Evolutionary conservation across 306 rosid species (phyloP).

Genomic region (Prunus persica): DNA sequence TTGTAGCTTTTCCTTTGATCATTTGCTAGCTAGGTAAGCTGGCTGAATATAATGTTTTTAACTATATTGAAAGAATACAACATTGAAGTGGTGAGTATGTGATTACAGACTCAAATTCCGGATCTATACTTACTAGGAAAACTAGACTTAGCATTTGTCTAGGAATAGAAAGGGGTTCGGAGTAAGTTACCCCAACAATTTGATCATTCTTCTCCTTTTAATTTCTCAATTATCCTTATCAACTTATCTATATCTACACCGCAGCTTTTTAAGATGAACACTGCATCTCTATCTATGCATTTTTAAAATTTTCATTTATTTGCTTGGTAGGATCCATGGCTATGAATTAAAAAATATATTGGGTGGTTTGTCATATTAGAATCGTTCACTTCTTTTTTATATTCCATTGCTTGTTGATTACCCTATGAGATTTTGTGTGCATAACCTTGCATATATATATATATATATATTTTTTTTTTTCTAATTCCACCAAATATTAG

Average conservation of each 20-base stretch:
- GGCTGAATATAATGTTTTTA: no score
- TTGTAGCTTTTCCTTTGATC: no score
- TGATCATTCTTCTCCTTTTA: neutral
- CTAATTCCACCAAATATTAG: neutral
- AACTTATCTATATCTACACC: constrained; percentile 2
- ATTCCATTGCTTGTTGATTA: neutral
- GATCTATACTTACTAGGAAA: no score
- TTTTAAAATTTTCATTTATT: constrained; percentile 2
- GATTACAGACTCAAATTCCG: no score
- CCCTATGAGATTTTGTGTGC: neutral
- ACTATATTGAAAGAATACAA: no score
- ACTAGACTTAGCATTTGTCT: no score
- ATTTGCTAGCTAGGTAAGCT: no score
- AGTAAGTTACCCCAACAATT: constrained; percentile 15
- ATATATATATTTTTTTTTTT: neutral
- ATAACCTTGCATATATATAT: neutral
- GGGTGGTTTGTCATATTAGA: neutral
- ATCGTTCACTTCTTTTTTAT: neutral
- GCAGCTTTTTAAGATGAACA: constrained; percentile 43
- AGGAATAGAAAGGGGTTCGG: no score
- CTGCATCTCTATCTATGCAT: constrained; percentile 19
- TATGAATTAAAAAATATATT: neutral
- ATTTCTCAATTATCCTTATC: constrained; percentile 12
- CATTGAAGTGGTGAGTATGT: no score
- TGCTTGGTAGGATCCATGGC: neutral